Evolutionary conservation across 352 stramenopile genomes (phyloP).

Genomic region (Saprolegnia parasitica): DNA sequence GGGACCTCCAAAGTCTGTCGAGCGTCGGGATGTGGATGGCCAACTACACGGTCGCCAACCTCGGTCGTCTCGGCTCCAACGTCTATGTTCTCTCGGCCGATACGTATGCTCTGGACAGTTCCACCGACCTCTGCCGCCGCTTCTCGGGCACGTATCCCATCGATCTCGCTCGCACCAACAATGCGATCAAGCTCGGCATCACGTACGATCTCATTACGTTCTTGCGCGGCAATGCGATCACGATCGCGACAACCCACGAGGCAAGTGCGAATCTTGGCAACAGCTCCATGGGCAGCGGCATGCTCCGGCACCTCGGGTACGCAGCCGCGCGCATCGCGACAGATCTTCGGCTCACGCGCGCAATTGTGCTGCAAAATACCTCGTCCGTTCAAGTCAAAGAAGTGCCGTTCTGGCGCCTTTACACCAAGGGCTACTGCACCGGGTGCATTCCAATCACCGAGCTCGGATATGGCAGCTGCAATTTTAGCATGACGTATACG

Average conservation of each 20-base stretch:
- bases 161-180: not conserved
- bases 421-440: slow-evolving; percentile 22
- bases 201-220: slow-evolving; percentile 5
- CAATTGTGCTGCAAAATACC: not conserved
- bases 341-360: not conserved
- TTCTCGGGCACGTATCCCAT: not conserved
- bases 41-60: not conserved
- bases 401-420: slow-evolving; percentile 5
- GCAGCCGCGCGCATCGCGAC: not conserved
- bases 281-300: not conserved
- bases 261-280: not conserved
- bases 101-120: not conserved
- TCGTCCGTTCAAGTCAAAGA: not conserved
- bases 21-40: not conserved
- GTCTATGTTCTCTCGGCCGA: not conserved
- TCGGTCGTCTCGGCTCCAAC: not conserved
- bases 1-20: not conserved
- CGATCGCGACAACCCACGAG: not conserved
- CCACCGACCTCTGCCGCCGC: slow-evolving; percentile 15
- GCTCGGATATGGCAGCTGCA: slow-evolving; percentile 6
- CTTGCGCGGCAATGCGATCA: slow-evolving; percentile 3
- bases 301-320: not conserved
- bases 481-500: slow-evolving; percentile 7
- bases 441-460: not conserved
- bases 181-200: not conserved